Base-by-base conservation (phyloP, 1,284 basidiomycete species). In the Heterobasidion annosum region DNA sequence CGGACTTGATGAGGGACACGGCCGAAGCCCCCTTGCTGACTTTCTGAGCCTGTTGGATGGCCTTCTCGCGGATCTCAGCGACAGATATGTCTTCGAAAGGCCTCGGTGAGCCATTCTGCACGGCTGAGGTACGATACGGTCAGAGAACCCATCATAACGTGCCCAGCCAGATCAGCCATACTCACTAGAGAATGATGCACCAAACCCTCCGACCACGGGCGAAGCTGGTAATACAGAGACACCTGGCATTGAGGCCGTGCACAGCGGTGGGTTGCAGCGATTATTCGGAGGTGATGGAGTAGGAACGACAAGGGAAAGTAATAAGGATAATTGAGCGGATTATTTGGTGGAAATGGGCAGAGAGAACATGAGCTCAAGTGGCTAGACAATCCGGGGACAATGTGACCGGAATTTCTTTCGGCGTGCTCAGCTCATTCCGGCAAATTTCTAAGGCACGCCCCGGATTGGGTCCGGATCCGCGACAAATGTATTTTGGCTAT, bases 11-110 rank as follows among this genome's bases (percentile, higher is more conserved):
- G 59, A 88, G 73, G 8, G 75, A 69, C 35, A 77, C 63, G 12
- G 82, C 69, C 5, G 84, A 79, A 48, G 74, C 74, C 15, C 82
- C 80, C 56, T 70, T 72, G 34, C 79, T 76, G 56, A 76, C 73
- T 55, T 70, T 77, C 51, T 73, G 71, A 13, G 81, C 81, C 48
- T 74, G 70, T 53, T 80, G 79, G 64, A 75, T 82, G 9, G 80
- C 83, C 63, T 72, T 78, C 52, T 75, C 73, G 66, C 85, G 87
- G 64, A 89, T 82, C 56, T 85, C 83, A 42, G 74, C 68, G 52
- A 83, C 74, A n/a, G 77, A 59, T 58, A 59, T 75, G 34, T 65
- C 64, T 47, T 64, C 65, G 44, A 61, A 52, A 33, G 64, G 57
- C 18, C 61, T 52, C 16, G 57, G 54, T 13, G 56, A 57, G 56